Conservation (phyloP, 441 rosid species). For the Manihot esculenta region DNA sequence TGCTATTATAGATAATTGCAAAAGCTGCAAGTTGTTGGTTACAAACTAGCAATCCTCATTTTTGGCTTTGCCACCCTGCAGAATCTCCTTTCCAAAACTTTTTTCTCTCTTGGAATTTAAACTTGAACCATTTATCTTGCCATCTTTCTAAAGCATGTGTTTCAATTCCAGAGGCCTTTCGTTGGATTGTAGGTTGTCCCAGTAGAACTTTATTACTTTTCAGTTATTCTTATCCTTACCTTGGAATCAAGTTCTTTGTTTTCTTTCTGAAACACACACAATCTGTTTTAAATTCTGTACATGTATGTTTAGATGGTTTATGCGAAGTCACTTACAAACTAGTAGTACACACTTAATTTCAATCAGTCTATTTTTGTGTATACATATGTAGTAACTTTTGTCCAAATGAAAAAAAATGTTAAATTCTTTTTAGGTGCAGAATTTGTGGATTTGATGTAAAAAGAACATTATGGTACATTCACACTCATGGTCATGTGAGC, state of each 20-base stretch:
- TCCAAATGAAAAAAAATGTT: not conserved
- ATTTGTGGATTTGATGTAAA: not conserved
- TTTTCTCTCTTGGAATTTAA: not conserved
- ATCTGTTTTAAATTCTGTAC: not conserved
- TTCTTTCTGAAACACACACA: not conserved
- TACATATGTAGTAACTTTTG: not conserved
- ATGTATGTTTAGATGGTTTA: not conserved
- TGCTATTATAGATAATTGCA: not conserved
- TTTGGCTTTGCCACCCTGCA: not conserved
- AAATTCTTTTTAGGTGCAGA: not conserved
- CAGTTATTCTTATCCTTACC: not conserved
- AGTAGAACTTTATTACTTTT: not conserved
- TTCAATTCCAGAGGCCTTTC: not conserved
- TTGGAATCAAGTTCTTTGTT: not conserved
- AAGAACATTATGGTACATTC: too few species aligned
- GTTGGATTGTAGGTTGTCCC: not conserved
- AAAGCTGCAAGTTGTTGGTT: not conserved
- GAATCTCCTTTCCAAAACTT: not conserved
- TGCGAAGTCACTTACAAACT: not conserved
- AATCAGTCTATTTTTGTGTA: not conserved
- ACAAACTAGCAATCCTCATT: not conserved
- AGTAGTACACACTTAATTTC: not conserved
- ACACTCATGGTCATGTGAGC: too few species aligned
- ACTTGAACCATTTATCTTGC: not conserved
- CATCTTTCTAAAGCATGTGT: not conserved